Conservation (phyloP, 2,329 filamentous ascomycete species). For the Colletotrichum aenigma region DNA sequence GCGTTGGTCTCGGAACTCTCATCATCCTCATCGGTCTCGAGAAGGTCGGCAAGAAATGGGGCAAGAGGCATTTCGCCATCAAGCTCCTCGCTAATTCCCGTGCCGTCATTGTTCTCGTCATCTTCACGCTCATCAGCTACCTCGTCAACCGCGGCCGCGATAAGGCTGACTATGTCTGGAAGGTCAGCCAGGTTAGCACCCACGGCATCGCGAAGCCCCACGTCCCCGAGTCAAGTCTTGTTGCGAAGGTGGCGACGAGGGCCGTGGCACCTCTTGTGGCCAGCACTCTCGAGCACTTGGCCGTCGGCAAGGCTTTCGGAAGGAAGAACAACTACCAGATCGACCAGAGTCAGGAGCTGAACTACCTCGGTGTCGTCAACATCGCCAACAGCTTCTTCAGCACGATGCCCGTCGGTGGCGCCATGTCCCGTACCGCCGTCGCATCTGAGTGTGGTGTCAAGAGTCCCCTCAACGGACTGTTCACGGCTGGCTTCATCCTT, state of each 20-base stretch:
- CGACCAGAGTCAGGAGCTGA: slow-evolving; percentile 69
- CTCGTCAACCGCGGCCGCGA: slow-evolving; percentile 60
- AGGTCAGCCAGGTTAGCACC: slow-evolving; percentile 60
- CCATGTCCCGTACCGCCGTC: slow-evolving; percentile 71
- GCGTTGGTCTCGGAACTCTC: slow-evolving; percentile 65
- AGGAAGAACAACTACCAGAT: slow-evolving; percentile 66
- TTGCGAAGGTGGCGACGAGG: slow-evolving; percentile 46
- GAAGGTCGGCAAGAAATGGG: slow-evolving; percentile 64
- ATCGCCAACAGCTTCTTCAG: slow-evolving; percentile 70
- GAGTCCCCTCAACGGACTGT: slow-evolving; percentile 63
- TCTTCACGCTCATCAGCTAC: slow-evolving; percentile 69
- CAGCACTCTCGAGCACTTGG: slow-evolving; percentile 66
- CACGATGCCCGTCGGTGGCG: slow-evolving; percentile 66
- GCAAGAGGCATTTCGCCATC: slow-evolving; percentile 60
- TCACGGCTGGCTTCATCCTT: slow-evolving; percentile 66
- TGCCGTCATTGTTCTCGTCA: slow-evolving; percentile 63
- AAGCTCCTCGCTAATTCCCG: slow-evolving; percentile 65
- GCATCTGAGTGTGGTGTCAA: slow-evolving; percentile 69
- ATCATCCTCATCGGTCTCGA: slow-evolving; percentile 61
- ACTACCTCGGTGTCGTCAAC: slow-evolving; percentile 66
- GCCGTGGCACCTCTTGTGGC: slow-evolving; percentile 67
- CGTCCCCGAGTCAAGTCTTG: slow-evolving; percentile 42
- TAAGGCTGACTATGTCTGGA: slow-evolving; percentile 56
- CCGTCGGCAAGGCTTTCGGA: slow-evolving; percentile 68
- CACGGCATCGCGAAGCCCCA: slow-evolving; percentile 56